A percentile compares a stretch with the other conserved stretches of the same genome.
Evolutionary conservation across 2,329 filamentous ascomycete species (phyloP).

Genomic region (Colletotrichum godetiae): DNA sequence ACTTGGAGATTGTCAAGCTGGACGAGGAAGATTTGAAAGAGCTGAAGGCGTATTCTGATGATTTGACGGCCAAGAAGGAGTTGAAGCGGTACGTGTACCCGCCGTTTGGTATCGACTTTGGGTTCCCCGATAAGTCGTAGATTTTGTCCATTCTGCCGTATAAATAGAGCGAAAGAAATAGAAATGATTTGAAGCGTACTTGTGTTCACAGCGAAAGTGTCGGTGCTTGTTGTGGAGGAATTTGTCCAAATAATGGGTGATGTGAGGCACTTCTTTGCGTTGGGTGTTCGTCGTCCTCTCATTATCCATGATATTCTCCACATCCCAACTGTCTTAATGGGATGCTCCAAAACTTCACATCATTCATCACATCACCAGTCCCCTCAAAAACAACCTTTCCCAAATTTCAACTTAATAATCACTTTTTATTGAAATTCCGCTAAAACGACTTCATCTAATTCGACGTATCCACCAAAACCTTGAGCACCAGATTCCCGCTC

Average conservation of each 20-base stretch:
- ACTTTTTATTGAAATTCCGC: background rate
- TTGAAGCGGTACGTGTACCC: constrained; percentile 75
- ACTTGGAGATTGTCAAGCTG: constrained; percentile 74
- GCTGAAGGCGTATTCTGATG: constrained; percentile 65
- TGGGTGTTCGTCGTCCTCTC: background rate
- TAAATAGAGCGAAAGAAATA: constrained; percentile 4
- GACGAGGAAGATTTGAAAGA: constrained; percentile 71
- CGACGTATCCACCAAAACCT: constrained; percentile 72
- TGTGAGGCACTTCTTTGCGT: background rate
- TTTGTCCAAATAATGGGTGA: background rate
- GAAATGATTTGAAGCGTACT: background rate
- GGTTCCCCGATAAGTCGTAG: constrained; percentile 74
- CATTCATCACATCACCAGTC: too few species aligned
- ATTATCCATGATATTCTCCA: background rate
- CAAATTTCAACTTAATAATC: background rate
- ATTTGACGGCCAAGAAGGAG: constrained; percentile 61
- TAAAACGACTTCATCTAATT: background rate
- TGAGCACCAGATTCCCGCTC: constrained; percentile 76
- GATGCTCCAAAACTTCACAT: background rate
- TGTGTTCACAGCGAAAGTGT: background rate
- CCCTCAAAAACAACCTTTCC: background rate
- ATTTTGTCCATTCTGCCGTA: background rate
- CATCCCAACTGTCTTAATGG: background rate
- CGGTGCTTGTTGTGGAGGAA: background rate
- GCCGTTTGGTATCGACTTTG: constrained; percentile 75